Conservation (phyloP, 2,329 filamentous ascomycete species). For the Colletotrichum sp. region DNA sequence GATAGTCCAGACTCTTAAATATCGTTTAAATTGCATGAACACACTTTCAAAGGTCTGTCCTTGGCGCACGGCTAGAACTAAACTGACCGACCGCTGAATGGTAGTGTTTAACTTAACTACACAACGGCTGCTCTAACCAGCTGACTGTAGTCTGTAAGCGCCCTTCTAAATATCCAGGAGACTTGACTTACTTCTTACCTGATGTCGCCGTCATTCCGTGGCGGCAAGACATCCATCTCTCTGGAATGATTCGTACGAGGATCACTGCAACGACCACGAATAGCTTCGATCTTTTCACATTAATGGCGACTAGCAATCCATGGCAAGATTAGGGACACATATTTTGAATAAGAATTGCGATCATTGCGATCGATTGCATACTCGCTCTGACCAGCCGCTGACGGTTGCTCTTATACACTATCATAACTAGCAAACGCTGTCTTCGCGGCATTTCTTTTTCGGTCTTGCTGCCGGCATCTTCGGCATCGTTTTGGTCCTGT, state of each 20-base stretch:
- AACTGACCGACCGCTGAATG: neutral
- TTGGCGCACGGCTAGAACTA: neutral
- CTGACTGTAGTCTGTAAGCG: neutral
- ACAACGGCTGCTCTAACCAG: neutral
- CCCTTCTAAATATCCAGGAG: fast-evolving
- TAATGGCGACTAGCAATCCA: fast-evolving
- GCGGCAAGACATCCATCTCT: neutral
- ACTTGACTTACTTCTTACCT: neutral
- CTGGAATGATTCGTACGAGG: neutral
- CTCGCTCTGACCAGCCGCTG: neutral
- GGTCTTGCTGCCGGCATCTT: fast-evolving
- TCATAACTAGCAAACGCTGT: neutral
- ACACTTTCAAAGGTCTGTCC: neutral
- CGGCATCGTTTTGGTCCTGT: neutral
- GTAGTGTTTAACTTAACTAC: fast-evolving
- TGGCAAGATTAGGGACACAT: neutral
- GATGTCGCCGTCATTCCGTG: neutral
- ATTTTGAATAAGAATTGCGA: neutral
- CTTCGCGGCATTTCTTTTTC: neutral
- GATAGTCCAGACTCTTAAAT: neutral
- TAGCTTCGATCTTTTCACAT: neutral
- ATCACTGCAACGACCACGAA: neutral
- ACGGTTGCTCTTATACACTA: neutral
- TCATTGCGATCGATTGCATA: neutral
- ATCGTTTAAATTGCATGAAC: neutral